Conservation (phyloP, 2,329 filamentous ascomycete genomes). For the Stylonectria norvegica region DNA sequence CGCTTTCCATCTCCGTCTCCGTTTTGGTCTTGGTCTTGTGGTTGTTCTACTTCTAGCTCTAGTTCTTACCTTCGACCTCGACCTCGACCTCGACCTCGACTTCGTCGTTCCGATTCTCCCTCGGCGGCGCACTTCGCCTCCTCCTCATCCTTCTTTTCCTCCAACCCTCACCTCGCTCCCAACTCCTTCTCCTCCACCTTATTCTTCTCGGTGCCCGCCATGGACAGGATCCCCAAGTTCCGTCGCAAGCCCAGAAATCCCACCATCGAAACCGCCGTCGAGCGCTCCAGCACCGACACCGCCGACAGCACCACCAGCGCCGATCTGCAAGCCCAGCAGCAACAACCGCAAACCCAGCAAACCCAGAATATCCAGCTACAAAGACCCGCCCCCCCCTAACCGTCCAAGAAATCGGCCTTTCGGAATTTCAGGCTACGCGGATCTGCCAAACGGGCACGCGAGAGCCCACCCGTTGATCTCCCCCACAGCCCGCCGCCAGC, state of each 20-base stretch:
- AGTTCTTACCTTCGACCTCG: constrained; percentile 13
- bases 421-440: constrained; percentile 44
- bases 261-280: constrained; percentile 40
- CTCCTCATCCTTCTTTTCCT: not conserved
- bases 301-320: constrained; percentile 27
- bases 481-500: constrained; percentile 28
- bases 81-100: constrained; percentile 7
- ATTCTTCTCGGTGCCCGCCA: constrained; percentile 18
- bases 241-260: constrained; percentile 44
- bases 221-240: constrained; percentile 43
- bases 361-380: too few relatives aligned
- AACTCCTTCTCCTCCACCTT: constrained; percentile 1
- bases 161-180: not conserved
- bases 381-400: constrained; percentile 15
- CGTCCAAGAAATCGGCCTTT: constrained; percentile 39
- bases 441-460: constrained; percentile 45
- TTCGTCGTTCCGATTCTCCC: constrained; percentile 10
- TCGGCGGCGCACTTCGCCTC: constrained; percentile 11
- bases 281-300: constrained; percentile 30
- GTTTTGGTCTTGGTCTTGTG: too few relatives aligned
- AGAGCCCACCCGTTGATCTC: constrained; percentile 37
- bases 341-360: constrained; percentile 21
- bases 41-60: constrained; percentile 15
- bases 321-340: constrained; percentile 21
- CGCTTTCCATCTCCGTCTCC: too few relatives aligned